Conservation (phyloP, 177 flowering plant genomes). For the Vitis hybrid region DNA sequence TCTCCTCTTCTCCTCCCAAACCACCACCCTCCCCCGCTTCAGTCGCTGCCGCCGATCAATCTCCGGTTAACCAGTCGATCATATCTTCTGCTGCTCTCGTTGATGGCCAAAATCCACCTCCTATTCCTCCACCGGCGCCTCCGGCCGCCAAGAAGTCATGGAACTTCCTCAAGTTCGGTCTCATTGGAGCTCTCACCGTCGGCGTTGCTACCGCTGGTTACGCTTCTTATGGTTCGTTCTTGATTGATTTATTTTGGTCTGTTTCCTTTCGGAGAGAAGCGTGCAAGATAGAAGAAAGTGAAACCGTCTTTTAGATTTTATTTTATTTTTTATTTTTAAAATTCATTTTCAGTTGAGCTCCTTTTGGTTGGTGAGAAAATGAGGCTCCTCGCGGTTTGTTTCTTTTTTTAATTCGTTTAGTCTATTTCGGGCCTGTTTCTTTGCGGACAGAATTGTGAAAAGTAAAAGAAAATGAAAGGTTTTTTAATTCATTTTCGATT, state of each 20-base stretch:
- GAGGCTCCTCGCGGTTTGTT: too few relatives aligned
- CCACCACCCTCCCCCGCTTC: constrained; percentile 7
- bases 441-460: too few relatives aligned
- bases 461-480: too few relatives aligned
- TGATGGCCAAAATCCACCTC: constrained; percentile 21
- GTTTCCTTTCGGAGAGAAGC: too few relatives aligned
- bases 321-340: too few relatives aligned
- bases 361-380: too few relatives aligned
- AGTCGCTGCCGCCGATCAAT: not conserved
- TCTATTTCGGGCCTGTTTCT: too few relatives aligned
- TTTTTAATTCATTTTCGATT: not conserved
- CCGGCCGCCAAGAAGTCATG: constrained; percentile 29
- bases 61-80: not conserved
- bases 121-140: constrained; percentile 25
- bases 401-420: too few relatives aligned
- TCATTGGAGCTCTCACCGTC: constrained; percentile 51
- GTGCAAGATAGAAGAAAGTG: too few relatives aligned
- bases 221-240: constrained; percentile 56
- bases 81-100: not conserved
- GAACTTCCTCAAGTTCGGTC: constrained; percentile 50
- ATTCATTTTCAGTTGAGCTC: too few relatives aligned
- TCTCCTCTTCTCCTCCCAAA: constrained; percentile 18
- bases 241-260: not conserved
- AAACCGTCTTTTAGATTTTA: too few relatives aligned
- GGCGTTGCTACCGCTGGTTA: constrained; percentile 61